These are phyloP conservation scores for Edaphochlamys debaryana DNA, from an alignment of 139 green algal genomes.

Conservation along the genomic window DNA sequence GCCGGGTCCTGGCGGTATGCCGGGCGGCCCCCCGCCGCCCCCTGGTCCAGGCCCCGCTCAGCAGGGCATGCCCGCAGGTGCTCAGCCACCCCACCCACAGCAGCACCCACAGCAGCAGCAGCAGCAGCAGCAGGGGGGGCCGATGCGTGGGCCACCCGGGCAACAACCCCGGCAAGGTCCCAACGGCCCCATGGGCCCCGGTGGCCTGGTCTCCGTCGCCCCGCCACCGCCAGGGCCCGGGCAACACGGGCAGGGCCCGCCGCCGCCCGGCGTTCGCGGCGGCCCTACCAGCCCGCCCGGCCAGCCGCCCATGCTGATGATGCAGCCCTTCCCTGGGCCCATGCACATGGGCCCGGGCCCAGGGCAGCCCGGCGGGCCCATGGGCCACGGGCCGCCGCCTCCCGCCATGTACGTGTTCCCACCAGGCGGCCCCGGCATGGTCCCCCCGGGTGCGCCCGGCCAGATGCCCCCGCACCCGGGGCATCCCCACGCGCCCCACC, in stretches of 20 bases:
- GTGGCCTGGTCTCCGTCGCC: too few relatives aligned
- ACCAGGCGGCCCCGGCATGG: not conserved
- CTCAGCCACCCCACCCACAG: too few relatives aligned
- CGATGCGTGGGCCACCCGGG: too few relatives aligned
- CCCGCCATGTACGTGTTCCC: slow-evolving; percentile 17
- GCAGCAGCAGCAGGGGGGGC: too few relatives aligned
- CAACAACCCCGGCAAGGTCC: too few relatives aligned
- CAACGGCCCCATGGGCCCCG: too few relatives aligned
- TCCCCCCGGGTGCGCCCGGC: not conserved
- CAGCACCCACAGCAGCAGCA: too few relatives aligned
- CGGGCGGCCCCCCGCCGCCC: not conserved
- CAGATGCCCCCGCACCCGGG: not conserved
- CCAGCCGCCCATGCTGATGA: slow-evolving; percentile 9
- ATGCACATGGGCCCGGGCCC: not conserved
- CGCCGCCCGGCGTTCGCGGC: too few relatives aligned
- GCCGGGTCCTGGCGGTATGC: too few relatives aligned
- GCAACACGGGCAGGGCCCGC: too few relatives aligned
- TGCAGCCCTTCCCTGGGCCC: slow-evolving; percentile 9
- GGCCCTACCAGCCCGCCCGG: too few relatives aligned
- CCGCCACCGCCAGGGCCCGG: too few relatives aligned
- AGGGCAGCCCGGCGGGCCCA: not conserved
- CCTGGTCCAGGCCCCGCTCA: not conserved
- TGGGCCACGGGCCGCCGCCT: slow-evolving; percentile 7
- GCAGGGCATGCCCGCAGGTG: not conserved
- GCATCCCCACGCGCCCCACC: not conserved